Evolutionary conservation across 352 stramenopile species (phyloP), one percentile per base, ranked within the genome.

Genomic region (Phytopythium mirpurense): DNA sequence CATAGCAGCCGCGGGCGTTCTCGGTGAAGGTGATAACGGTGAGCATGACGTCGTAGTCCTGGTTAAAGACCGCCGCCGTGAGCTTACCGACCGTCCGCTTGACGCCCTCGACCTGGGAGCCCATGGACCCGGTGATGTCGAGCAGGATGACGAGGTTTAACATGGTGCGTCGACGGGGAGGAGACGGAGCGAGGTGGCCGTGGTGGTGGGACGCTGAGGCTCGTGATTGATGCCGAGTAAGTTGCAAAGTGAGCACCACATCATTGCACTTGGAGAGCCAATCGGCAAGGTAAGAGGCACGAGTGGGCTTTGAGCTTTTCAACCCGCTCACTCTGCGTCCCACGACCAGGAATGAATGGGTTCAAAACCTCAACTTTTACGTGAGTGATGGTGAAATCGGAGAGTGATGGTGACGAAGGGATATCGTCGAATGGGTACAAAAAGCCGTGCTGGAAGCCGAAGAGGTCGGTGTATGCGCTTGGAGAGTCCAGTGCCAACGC

Each of bases 1-100:
- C 63, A 60, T 70, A 89, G 56, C 75, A 89, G 37, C 73, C 75
- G 19, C 61, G 59, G 16, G 49, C 36, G 48, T 62, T 58, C 56
- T 86, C 78, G 0, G 75, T 89, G 59, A 87, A 89, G 7, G 78
- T 89, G 71, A 89, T 74, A 63, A 86, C 72, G 26, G 78, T 89
- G 59, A 89, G 71, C 62, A 74, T 74, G 50, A 86, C 68, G 31
- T 68, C 51, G 51, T 78, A 68, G 11, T 78, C 61, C 29, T 77
- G 56, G n/a, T 81, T 69, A 19, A 76, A 84, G 7, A 79, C 75
- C 0, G 67, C 73, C 21, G 70, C 52, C 4, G 85, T 70, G 46
- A 89, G 65, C 32, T 72, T 67, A 7, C 62, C 54, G 48, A 86
- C 73, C 16, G 73, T 89, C 44, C 61, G 47, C 64, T 84, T 86